These are phyloP conservation scores for Pseudomonodictys pantanalensis DNA, from an alignment of 495 filamentous ascomycete genomes.

Conservation along the genomic window DNA sequence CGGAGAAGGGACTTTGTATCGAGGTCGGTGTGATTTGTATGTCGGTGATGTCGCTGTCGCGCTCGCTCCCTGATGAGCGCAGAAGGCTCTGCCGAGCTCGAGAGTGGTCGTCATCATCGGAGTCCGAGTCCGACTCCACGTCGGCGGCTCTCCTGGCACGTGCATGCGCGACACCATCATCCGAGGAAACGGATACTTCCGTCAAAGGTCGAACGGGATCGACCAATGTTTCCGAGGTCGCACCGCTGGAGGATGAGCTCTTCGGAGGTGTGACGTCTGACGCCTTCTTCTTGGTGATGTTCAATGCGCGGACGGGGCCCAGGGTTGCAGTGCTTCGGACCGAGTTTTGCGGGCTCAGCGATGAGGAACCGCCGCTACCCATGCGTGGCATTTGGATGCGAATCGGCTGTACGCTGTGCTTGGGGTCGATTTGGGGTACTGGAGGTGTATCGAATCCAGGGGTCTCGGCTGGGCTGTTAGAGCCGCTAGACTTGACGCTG, in stretches of 20 bases:
- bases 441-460: conserved; percentile 27
- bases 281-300: conserved; percentile 32
- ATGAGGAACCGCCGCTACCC: conserved; percentile 21
- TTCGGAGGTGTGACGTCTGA: conserved; percentile 6
- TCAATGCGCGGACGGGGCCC: conserved; percentile 35
- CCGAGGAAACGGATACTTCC: conserved; percentile 27
- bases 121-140: conserved; percentile 30
- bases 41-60: conserved; percentile 32
- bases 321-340: conserved; percentile 34
- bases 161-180: conserved; percentile 26
- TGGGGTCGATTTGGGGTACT: conserved; percentile 33
- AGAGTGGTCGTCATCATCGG: conserved; percentile 30
- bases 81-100: conserved; percentile 27
- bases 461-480: conserved; percentile 35
- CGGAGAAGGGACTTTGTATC: conserved; percentile 35
- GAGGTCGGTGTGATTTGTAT: conserved; percentile 27
- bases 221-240: conserved; percentile 24
- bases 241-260: conserved; percentile 20
- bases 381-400: conserved; percentile 38
- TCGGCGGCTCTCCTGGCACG: conserved; percentile 26
- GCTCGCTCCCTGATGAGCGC: conserved; percentile 17
- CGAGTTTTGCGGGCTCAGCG: conserved; percentile 23
- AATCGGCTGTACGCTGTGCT: conserved; percentile 23
- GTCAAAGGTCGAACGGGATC: conserved; percentile 28
- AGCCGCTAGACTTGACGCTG: conserved; percentile 65